Conservation (phyloP, 2,329 filamentous ascomycete genomes). For the Verticillium klebahnii region DNA sequence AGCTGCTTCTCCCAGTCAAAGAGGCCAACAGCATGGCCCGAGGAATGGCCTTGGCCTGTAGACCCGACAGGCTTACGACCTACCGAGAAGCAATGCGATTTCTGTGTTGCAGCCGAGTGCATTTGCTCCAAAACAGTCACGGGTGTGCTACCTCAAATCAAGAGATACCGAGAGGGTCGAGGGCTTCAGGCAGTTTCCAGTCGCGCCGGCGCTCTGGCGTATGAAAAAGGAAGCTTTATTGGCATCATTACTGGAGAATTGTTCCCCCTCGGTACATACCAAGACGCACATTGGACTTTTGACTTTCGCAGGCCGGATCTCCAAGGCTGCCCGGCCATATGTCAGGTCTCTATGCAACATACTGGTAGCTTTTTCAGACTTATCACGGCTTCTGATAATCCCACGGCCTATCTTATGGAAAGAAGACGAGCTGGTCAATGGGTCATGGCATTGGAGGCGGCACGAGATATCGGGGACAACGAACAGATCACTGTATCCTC, state of each 20-base stretch:
- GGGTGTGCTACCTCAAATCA: not conserved
- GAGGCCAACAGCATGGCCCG: not conserved
- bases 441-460: not conserved
- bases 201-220: not conserved
- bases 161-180: not conserved
- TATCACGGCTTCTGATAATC: not conserved
- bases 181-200: not conserved
- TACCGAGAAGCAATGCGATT: not conserved
- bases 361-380: not conserved
- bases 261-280: not conserved
- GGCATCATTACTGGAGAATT: not conserved
- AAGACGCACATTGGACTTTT: not conserved
- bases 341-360: not conserved
- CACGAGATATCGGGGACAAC: not conserved
- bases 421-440: not conserved
- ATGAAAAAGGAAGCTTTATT: not conserved
- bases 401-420: not conserved
- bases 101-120: not conserved
- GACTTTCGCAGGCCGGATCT: not conserved
- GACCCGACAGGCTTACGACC: not conserved
- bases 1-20: not conserved
- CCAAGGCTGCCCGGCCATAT: not conserved
- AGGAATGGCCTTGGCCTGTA: not conserved
- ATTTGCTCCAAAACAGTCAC: not conserved
- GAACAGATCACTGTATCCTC: not conserved